Conservation (phyloP, 2,329 filamentous ascomycete species). For the Xylaria digitata region DNA sequence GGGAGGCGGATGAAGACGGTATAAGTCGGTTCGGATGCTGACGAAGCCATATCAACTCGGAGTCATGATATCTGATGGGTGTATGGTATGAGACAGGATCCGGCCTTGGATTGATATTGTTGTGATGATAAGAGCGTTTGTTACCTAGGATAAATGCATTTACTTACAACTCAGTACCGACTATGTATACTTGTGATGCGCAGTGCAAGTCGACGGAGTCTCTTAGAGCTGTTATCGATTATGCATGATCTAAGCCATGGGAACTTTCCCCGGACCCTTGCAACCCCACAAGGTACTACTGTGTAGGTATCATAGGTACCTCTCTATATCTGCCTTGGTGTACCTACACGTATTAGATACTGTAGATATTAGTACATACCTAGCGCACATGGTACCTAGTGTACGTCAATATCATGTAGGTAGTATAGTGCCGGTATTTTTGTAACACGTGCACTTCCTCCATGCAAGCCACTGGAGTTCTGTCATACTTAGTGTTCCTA, state of each 20-base stretch:
- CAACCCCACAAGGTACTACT: constrained; percentile 3
- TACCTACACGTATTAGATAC: no score
- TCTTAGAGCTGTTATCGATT: constrained; percentile 49
- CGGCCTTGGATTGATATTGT: constrained; percentile 6
- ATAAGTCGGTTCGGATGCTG: constrained; percentile 64
- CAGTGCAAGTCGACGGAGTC: not conserved
- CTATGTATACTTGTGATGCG: no score
- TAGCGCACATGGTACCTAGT: no score
- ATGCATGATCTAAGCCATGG: constrained; percentile 31
- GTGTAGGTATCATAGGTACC: not conserved
- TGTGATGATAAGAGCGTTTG: not conserved
- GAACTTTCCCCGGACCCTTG: constrained; percentile 9
- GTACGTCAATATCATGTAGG: no score
- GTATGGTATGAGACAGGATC: constrained; percentile 25
- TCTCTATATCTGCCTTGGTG: no score
- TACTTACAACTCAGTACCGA: no score
- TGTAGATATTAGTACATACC: no score
- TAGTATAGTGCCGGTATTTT: no score
- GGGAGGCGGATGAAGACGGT: constrained; percentile 92
- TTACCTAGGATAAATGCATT: not conserved
- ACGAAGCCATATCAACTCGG: constrained; percentile 44
- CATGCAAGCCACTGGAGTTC: not conserved
- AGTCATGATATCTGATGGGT: constrained; percentile 5
- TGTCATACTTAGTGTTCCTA: no score
- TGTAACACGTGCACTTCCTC: constrained; percentile 4